phyloP scores from a whole-genome alignment of 2,329 filamentous ascomycete genomes.

The Diaporthe sp. region DNA sequence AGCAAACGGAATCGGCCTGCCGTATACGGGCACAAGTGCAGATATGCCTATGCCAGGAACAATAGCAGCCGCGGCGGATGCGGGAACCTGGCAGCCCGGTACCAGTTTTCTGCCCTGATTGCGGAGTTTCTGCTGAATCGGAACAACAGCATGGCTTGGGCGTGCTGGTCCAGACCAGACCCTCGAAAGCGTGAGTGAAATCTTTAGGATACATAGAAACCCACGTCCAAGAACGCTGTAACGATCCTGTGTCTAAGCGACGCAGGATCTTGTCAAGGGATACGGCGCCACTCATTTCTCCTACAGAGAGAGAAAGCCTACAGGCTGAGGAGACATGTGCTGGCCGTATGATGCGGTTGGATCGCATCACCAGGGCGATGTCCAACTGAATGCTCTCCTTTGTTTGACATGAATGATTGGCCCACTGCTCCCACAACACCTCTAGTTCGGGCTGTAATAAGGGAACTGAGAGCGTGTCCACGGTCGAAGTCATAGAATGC shows the following conservation, averaged over 20 bases:
- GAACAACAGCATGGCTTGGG: too few species aligned
- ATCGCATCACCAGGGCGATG: neutral
- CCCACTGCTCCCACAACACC: too few species aligned
- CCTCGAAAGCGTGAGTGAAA: neutral
- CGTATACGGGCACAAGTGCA: neutral
- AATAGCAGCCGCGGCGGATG: neutral
- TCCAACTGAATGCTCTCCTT: neutral
- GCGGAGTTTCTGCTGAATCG: neutral
- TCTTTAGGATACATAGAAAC: neutral
- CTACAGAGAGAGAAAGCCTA: neutral
- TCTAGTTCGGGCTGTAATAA: neutral
- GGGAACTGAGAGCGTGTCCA: neutral
- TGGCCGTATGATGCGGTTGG: neutral
- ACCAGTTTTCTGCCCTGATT: neutral
- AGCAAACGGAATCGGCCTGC: slow-evolving; percentile 8
- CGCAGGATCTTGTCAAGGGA: neutral
- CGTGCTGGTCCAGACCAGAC: too few species aligned
- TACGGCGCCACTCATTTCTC: too few species aligned
- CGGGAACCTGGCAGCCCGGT: neutral
- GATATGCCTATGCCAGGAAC: neutral
- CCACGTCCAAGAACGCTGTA: neutral
- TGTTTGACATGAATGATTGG: neutral
- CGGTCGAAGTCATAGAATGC: neutral
- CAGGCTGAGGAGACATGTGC: neutral
- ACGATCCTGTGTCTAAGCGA: too few species aligned